These are phyloP conservation scores for Mrakia gelida DNA, from an alignment of 768 basidiomycete genomes.

Conservation along the genomic window DNA sequence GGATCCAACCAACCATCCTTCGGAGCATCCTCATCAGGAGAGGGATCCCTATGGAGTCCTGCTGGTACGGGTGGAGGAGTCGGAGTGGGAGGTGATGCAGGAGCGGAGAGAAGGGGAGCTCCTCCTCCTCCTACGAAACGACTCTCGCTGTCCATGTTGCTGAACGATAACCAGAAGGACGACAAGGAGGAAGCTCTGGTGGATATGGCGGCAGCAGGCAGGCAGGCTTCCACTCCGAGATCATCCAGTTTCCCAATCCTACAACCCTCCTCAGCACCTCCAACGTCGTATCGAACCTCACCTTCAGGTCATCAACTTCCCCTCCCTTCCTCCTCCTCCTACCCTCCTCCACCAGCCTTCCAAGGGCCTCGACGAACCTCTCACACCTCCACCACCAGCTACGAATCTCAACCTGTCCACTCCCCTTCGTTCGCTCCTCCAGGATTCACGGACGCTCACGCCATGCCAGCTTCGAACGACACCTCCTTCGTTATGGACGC, in stretches of 20 bases:
- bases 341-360: not conserved
- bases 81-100: not conserved
- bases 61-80: not conserved
- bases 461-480: not conserved
- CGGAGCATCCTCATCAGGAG: not conserved
- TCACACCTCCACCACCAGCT: not conserved
- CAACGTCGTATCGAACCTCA: not conserved
- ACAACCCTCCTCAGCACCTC: not conserved
- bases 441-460: constrained; percentile 11
- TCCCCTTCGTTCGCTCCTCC: not conserved
- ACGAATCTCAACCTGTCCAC: not conserved
- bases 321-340: not conserved
- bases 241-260: not conserved
- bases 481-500: constrained; percentile 13
- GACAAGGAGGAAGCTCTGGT: not conserved
- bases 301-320: not conserved
- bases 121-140: not conserved
- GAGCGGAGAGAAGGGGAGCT: constrained; percentile 4
- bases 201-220: not conserved
- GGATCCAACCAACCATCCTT: not conserved
- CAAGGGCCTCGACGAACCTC: not conserved
- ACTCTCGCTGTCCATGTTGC: not conserved
- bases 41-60: not conserved
- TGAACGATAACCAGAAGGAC: constrained; percentile 2
- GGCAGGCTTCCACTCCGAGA: not conserved